Percentiles rank a stretch among this genome's conserved stretches.
phyloP scores from a whole-genome alignment of 805 yeast genomes.

The Pichia paraexigua region DNA sequence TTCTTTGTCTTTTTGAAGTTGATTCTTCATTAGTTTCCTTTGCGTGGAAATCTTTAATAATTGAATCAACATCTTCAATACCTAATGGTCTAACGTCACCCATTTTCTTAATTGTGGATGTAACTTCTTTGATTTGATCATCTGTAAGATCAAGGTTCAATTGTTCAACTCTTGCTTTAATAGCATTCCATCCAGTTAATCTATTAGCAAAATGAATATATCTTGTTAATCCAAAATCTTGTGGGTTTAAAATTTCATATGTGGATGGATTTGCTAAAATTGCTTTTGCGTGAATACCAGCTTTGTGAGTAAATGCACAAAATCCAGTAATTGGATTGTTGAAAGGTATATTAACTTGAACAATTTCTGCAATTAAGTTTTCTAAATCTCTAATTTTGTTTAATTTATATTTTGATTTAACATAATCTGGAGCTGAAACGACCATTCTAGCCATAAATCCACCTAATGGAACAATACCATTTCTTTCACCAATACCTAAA shows the following conservation, averaged over 20 bases:
- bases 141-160: slow-evolving; percentile 48
- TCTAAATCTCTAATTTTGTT: slow-evolving; percentile 50
- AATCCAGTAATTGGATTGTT: slow-evolving; percentile 58
- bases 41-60: slow-evolving; percentile 47
- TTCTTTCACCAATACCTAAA: slow-evolving; percentile 57
- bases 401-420: slow-evolving; percentile 48
- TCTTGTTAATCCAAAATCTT: slow-evolving; percentile 53
- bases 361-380: slow-evolving; percentile 51
- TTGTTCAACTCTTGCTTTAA: slow-evolving; percentile 53
- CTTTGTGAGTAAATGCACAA: slow-evolving; percentile 59
- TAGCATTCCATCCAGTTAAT: slow-evolving; percentile 58
- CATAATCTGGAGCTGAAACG: slow-evolving; percentile 53
- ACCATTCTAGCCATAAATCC: slow-evolving; percentile 60
- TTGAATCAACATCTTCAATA: slow-evolving; percentile 55
- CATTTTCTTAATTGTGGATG: slow-evolving; percentile 45
- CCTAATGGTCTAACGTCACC: slow-evolving; percentile 54
- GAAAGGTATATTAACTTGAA: slow-evolving; percentile 51
- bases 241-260: slow-evolving; percentile 50
- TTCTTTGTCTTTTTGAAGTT: slow-evolving; percentile 16
- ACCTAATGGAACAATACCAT: slow-evolving; percentile 55
- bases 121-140: slow-evolving; percentile 50
- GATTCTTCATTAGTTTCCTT: slow-evolving; percentile 7
- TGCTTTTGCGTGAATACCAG: slow-evolving; percentile 58
- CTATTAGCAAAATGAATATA: slow-evolving; percentile 55
- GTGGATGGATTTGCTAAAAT: slow-evolving; percentile 58